Conservation (phyloP, 495 filamentous ascomycete species). For the Penicillium verhagenii region DNA sequence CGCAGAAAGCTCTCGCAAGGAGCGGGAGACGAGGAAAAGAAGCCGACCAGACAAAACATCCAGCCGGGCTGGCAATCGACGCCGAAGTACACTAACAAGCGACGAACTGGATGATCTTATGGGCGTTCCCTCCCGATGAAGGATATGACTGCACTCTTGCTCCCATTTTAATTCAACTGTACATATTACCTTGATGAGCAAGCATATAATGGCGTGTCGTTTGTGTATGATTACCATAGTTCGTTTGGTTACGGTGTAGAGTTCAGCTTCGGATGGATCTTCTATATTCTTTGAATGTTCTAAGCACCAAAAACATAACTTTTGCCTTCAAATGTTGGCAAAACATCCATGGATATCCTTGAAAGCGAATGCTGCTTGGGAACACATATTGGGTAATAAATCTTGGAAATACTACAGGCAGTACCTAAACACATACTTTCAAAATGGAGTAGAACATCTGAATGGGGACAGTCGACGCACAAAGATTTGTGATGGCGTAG, state of each 20-base stretch:
- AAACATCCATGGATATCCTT: no score
- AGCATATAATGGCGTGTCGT: constrained; percentile 20
- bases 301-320: no score
- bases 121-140: constrained; percentile 31
- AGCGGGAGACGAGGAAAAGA: constrained; percentile 43
- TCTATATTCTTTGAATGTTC: not conserved
- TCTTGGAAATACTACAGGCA: no score
- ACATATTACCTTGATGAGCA: constrained; percentile 13
- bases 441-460: no score
- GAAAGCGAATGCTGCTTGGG: no score
- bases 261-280: constrained; percentile 5
- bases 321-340: no score
- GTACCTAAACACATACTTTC: no score
- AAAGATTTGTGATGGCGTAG: no score
- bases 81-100: constrained; percentile 69
- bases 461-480: no score
- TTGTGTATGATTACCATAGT: constrained; percentile 1
- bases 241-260: not conserved
- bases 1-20: constrained; percentile 38
- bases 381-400: no score
- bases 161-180: constrained; percentile 11
- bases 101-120: constrained; percentile 69
- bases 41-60: constrained; percentile 41
- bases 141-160: not conserved
- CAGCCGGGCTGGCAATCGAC: constrained; percentile 49